Conservation (phyloP, 768 basidiomycete genomes). For the Hydnomerulius pinastri region DNA sequence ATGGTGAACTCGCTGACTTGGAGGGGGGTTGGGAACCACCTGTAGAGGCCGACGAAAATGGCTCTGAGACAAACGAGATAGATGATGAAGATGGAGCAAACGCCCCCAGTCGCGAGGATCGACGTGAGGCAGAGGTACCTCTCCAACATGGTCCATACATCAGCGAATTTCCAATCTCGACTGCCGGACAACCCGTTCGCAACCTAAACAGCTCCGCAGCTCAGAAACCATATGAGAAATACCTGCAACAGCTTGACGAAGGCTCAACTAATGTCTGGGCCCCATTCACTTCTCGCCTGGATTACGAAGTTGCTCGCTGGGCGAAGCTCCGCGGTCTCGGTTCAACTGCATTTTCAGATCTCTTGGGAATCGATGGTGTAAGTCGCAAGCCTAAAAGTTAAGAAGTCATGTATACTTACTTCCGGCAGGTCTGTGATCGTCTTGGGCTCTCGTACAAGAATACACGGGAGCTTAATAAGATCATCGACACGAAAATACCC, state of each 20-base stretch:
- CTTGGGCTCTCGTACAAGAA: slow-evolving; percentile 37
- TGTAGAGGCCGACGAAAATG: neutral
- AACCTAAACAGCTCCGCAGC: neutral
- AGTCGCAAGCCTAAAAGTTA: slow-evolving; percentile 7
- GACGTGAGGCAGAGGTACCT: neutral
- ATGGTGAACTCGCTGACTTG: neutral
- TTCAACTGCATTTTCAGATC: slow-evolving; percentile 39
- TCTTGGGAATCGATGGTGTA: slow-evolving; percentile 42
- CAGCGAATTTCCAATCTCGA: neutral
- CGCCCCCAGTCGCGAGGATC: neutral
- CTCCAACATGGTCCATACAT: neutral
- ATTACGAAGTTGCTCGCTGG: slow-evolving; percentile 45
- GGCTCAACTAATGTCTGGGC: slow-evolving; percentile 15
- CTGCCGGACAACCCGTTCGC: neutral
- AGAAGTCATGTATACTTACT: no score
- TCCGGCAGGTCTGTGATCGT: slow-evolving; percentile 18
- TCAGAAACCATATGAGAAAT: neutral
- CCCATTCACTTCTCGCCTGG: slow-evolving; percentile 37
- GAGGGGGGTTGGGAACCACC: neutral
- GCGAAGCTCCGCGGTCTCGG: slow-evolving; percentile 38
- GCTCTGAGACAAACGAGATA: neutral
- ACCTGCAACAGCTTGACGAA: neutral
- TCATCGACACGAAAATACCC: slow-evolving; percentile 33
- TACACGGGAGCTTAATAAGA: slow-evolving; percentile 24
- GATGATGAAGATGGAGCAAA: neutral